These are phyloP conservation scores for Trichoderma oligosporum DNA, from an alignment of 2,329 filamentous ascomycete species.

Conservation along the genomic window DNA sequence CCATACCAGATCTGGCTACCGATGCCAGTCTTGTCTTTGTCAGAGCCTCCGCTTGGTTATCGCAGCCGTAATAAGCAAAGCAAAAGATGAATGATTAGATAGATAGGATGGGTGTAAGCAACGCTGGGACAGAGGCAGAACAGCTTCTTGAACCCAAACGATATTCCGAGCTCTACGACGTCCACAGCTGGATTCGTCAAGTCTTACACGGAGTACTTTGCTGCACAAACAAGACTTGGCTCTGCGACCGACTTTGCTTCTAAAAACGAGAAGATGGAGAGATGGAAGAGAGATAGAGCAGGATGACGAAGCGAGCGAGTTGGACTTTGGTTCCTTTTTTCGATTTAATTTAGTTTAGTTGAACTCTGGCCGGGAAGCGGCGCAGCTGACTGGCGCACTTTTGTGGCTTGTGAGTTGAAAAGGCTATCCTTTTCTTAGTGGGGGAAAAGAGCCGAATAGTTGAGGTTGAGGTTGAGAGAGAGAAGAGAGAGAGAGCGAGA, in stretches of 20 bases:
- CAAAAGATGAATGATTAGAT: neutral
- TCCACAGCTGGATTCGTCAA: too few relatives aligned
- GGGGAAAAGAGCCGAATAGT: neutral
- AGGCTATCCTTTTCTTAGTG: constrained; percentile 6
- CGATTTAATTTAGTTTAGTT: neutral
- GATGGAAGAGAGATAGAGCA: neutral
- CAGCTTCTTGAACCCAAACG: too few relatives aligned
- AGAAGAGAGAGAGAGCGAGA: too few relatives aligned
- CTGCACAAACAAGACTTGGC: too few relatives aligned
- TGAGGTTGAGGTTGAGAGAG: neutral
- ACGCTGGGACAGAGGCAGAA: too few relatives aligned
- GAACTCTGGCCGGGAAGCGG: constrained; percentile 10
- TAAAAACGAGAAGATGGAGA: neutral
- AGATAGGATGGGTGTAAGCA: too few relatives aligned
- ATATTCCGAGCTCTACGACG: too few relatives aligned
- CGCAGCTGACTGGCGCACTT: constrained; percentile 16
- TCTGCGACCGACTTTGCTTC: too few relatives aligned
- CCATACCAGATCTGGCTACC: constrained; percentile 22
- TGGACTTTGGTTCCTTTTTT: neutral
- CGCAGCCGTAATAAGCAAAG: neutral
- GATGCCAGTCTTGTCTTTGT: neutral
- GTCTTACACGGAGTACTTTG: too few relatives aligned
- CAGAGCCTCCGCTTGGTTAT: neutral
- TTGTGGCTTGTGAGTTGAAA: constrained; percentile 11
- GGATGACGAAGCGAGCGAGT: neutral